Conservation (phyloP, 2,329 filamentous ascomycete genomes). For the Aspergillus sp. region DNA sequence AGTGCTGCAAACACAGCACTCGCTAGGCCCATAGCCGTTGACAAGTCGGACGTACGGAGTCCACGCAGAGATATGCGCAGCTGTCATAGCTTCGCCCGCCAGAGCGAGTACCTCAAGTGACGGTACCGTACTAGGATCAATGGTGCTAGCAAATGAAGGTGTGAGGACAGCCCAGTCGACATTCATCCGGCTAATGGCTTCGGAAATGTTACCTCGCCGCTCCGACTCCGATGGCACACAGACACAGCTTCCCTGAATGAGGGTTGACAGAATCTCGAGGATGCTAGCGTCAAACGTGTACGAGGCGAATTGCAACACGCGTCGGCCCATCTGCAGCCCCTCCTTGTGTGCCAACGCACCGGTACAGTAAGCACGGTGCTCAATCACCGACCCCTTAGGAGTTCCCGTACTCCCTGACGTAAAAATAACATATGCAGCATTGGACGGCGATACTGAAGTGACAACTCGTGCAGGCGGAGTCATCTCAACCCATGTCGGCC, state of each 20-base stretch:
- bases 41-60: background rate
- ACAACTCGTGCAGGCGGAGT: conserved; percentile 2
- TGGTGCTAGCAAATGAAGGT: conserved; percentile 2
- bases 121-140: background rate
- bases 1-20: conserved; percentile 5
- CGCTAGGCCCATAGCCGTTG: conserved; percentile 28
- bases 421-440: conserved; percentile 47
- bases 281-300: conserved; percentile 31
- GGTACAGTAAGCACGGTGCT: conserved; percentile 46
- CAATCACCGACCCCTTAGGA: conserved; percentile 49
- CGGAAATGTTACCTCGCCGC: conserved; percentile 35
- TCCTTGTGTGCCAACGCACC: conserved; percentile 41
- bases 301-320: conserved; percentile 25
- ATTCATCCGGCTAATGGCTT: conserved; percentile 26
- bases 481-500: conserved; percentile 5
- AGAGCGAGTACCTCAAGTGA: background rate
- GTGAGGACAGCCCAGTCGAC: conserved; percentile 4
- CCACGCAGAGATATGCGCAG: background rate
- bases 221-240: conserved; percentile 42
- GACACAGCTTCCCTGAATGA: conserved; percentile 10
- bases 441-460: conserved; percentile 4
- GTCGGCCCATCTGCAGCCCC: conserved; percentile 38
- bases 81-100: background rate
- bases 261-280: conserved; percentile 12
- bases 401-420: conserved; percentile 22